phyloP scores from a whole-genome alignment of 2,329 filamentous ascomycete species.

The Pseudocercospora fijiensis region DNA sequence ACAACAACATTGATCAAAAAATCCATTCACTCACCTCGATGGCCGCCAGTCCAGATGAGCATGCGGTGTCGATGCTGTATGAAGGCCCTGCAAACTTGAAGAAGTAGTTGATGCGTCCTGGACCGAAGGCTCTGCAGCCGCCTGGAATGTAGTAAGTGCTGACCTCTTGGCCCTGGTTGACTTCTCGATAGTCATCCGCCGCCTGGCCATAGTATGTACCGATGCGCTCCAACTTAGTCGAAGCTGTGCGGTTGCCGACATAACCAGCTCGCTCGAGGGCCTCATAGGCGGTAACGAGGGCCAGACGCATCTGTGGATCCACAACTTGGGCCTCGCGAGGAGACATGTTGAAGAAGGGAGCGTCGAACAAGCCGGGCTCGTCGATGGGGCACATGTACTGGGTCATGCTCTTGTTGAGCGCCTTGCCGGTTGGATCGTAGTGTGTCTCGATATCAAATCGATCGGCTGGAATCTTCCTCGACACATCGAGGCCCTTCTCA shows the following conservation, averaged over 20 bases:
- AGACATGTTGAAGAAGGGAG: constrained; percentile 44
- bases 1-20: constrained; percentile 31
- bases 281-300: constrained; percentile 23
- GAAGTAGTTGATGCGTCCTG: constrained; percentile 29
- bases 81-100: constrained; percentile 30
- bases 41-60: constrained; percentile 31
- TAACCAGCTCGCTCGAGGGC: constrained; percentile 23
- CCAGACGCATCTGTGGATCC: constrained; percentile 19
- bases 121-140: constrained; percentile 31
- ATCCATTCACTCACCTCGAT: constrained; percentile 23
- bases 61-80: constrained; percentile 36
- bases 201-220: constrained; percentile 40
- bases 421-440: constrained; percentile 18
- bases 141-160: constrained; percentile 31
- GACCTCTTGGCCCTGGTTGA: constrained; percentile 32
- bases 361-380: constrained; percentile 42
- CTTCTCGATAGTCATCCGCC: constrained; percentile 38
- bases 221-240: constrained; percentile 33
- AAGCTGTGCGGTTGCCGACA: constrained; percentile 32
- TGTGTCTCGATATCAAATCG: constrained; percentile 22
- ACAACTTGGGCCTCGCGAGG: constrained; percentile 28
- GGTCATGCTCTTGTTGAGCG: constrained; percentile 28
- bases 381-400: constrained; percentile 43
- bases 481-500: constrained; percentile 14
- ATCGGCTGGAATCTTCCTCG: constrained; percentile 15